Evolutionary conservation across 225 moss, liverwort and hornwort genomes (phyloP).

Genomic region (Physcomitrium patens): DNA sequence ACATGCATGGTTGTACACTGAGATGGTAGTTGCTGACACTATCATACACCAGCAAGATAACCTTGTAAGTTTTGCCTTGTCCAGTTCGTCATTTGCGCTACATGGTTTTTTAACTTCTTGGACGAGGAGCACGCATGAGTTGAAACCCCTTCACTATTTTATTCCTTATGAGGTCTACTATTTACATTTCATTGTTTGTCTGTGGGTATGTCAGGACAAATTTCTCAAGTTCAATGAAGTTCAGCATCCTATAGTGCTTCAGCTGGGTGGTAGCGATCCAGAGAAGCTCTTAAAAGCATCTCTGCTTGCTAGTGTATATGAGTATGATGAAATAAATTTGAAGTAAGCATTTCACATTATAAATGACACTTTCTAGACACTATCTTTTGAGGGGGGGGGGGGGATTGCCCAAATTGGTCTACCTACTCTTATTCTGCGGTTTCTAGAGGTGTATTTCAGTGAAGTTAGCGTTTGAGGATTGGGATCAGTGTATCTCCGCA

Average conservation of each 20-base stretch:
- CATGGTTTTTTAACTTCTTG: background rate
- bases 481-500: conserved; percentile 3
- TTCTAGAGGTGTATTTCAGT: background rate
- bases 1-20: conserved; percentile 95
- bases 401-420: conserved; percentile 5
- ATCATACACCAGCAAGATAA: conserved; percentile 92
- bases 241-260: conserved; percentile 94
- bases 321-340: conserved; percentile 91
- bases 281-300: conserved; percentile 84
- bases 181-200: conserved; percentile 22
- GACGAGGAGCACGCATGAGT: background rate
- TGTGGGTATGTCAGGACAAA: conserved; percentile 66
- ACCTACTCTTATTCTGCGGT: background rate
- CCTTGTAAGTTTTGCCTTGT: conserved; percentile 58
- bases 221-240: conserved; percentile 78
- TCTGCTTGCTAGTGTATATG: conserved; percentile 77
- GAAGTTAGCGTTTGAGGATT: background rate
- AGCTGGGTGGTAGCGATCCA: conserved; percentile 88
- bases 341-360: conserved; percentile 60
- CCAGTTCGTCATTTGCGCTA: too few species aligned
- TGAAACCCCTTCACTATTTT: conserved; percentile 6
- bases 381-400: background rate
- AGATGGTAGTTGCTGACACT: conserved; percentile 98
- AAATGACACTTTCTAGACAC: conserved; percentile 1
- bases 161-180: conserved; percentile 14